phyloP scores from a whole-genome alignment of 176 grass and related monocot genomes.

The Triticum urartu region DNA sequence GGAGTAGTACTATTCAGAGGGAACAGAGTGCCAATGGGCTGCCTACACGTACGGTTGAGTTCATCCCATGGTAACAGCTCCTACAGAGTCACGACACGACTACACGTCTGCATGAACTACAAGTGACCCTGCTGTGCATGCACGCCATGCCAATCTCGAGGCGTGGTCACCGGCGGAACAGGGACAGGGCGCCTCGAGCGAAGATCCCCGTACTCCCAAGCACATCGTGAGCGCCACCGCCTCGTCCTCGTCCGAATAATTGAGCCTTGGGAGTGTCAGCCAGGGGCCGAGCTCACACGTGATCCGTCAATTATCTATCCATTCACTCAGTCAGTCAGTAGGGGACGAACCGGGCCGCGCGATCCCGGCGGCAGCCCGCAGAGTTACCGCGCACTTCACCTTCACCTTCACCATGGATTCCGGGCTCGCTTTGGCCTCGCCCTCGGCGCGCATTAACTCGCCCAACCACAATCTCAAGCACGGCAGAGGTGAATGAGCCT shows the following conservation, averaged over 20 bases:
- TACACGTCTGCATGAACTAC: too few species aligned
- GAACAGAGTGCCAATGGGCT: background rate
- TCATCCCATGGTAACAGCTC: background rate
- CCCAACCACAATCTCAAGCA: constrained; percentile 43
- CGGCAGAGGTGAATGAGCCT: background rate
- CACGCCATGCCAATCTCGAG: background rate
- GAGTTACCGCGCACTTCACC: constrained; percentile 5
- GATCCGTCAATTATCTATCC: constrained; percentile 13
- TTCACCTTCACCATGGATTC: constrained; percentile 16
- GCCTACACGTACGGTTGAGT: background rate
- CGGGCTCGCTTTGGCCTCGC: constrained; percentile 7
- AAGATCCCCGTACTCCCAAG: background rate
- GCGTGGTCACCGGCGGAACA: background rate
- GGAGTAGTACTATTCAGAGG: background rate
- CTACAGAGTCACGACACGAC: background rate
- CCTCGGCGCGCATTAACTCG: constrained; percentile 31
- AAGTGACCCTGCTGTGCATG: background rate
- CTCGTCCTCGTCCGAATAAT: constrained; percentile 1
- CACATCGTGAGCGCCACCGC: background rate
- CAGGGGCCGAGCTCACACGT: constrained; percentile 11
- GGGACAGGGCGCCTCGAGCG: background rate
- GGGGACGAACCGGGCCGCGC: background rate
- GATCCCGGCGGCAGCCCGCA: background rate
- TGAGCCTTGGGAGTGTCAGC: background rate
- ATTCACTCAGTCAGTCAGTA: background rate